Evolutionary conservation across 2,329 filamentous ascomycete species (phyloP).

Genomic region (Plectosphaerella plurivora): DNA sequence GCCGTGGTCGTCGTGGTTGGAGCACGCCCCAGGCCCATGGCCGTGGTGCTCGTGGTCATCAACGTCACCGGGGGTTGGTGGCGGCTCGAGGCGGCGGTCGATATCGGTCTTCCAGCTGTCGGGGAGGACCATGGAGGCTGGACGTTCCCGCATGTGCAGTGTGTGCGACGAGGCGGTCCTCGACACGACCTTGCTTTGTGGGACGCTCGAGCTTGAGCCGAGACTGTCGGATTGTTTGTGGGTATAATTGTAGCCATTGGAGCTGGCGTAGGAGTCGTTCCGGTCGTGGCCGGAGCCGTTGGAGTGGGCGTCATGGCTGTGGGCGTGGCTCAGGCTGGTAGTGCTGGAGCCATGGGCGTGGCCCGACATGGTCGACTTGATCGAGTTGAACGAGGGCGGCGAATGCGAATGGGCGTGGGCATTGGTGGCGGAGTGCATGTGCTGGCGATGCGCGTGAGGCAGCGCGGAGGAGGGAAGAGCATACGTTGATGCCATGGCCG

Average conservation of each 20-base stretch:
- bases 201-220: not conserved
- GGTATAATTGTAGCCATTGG: slow-evolving; percentile 12
- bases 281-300: slow-evolving; percentile 19
- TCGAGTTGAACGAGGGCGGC: slow-evolving; percentile 34
- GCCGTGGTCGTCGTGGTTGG: slow-evolving; percentile 17
- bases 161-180: not conserved
- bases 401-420: slow-evolving; percentile 29
- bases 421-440: slow-evolving; percentile 33
- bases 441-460: slow-evolving; percentile 40
- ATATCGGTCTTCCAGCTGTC: slow-evolving; percentile 36
- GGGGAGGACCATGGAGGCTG: slow-evolving; percentile 26
- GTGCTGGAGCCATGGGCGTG: slow-evolving; percentile 20
- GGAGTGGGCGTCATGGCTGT: slow-evolving; percentile 20
- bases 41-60: slow-evolving; percentile 17
- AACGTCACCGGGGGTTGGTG: slow-evolving; percentile 24
- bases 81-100: slow-evolving; percentile 23
- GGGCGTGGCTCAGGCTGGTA: slow-evolving; percentile 23
- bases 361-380: slow-evolving; percentile 23
- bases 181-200: slow-evolving; percentile 7
- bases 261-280: slow-evolving; percentile 11
- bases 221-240: slow-evolving; percentile 20
- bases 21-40: slow-evolving; percentile 18
- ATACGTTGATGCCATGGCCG: slow-evolving; percentile 48
- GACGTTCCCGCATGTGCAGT: slow-evolving; percentile 19
- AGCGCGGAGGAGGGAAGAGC: slow-evolving; percentile 47